A percentile compares a stretch with the other conserved stretches of the same genome.
Conservation (phyloP, 208 protist species). For the Acanthamoeba healyi region DNA sequence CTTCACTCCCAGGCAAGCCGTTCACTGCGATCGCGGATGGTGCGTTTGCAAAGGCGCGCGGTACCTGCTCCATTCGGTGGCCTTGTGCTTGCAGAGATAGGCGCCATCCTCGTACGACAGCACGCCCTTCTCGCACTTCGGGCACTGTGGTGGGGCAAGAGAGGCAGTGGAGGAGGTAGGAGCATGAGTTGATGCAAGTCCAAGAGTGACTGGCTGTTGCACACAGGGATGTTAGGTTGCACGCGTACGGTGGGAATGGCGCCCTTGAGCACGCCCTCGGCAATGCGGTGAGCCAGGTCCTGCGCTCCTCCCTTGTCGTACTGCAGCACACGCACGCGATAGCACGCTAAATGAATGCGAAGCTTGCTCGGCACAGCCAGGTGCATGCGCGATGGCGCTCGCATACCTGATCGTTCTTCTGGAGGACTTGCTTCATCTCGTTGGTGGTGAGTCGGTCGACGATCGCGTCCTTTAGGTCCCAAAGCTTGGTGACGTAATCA, state of each 20-base stretch:
- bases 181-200: too few relatives aligned
- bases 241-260: constrained; percentile 59
- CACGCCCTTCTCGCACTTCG: constrained; percentile 64
- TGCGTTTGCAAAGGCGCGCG: neutral
- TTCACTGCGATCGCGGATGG: neutral
- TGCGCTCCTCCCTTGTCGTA: constrained; percentile 43
- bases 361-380: neutral
- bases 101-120: constrained; percentile 42
- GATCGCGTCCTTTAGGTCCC: constrained; percentile 60
- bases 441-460: neutral
- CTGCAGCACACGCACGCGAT: neutral
- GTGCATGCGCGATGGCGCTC: too few relatives aligned
- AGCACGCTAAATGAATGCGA: neutral
- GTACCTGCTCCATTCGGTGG: constrained; percentile 66
- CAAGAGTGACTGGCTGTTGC: neutral
- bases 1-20: neutral
- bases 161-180: too few relatives aligned
- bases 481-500: constrained; percentile 55
- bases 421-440: constrained; percentile 64
- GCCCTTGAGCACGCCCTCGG: constrained; percentile 56
- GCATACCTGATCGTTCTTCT: constrained; percentile 54
- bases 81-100: constrained; percentile 37
- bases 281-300: constrained; percentile 56
- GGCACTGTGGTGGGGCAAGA: too few relatives aligned
- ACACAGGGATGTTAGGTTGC: too few relatives aligned